Evolutionary conservation across 768 basidiomycete genomes (phyloP).

Genomic region (Tricholoma bakamatsutake): DNA sequence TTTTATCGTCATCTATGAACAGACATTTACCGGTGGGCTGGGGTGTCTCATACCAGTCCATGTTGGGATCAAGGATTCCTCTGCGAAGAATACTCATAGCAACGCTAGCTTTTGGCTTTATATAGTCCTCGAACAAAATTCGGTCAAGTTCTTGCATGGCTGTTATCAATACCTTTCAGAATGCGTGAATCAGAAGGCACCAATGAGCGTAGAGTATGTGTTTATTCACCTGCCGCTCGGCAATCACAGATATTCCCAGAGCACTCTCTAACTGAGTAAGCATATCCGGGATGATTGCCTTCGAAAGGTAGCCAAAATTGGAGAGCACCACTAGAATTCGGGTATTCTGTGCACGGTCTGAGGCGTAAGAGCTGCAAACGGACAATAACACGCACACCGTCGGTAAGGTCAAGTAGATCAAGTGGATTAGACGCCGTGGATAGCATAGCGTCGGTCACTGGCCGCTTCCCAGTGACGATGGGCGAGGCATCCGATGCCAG

Average conservation of each 20-base stretch:
- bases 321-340: constrained; percentile 85
- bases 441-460: constrained; percentile 23
- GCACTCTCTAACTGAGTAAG: constrained; percentile 73
- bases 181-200: constrained; percentile 6
- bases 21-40: constrained; percentile 68
- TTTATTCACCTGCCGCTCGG: constrained; percentile 62
- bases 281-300: constrained; percentile 69
- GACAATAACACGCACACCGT: constrained; percentile 43
- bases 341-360: constrained; percentile 55
- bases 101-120: constrained; percentile 72
- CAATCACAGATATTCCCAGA: constrained; percentile 63
- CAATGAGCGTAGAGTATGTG: neutral
- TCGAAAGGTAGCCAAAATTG: constrained; percentile 76
- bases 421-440: constrained; percentile 41
- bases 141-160: constrained; percentile 83
- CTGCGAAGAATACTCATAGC: constrained; percentile 63
- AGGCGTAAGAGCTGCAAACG: neutral
- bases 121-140: constrained; percentile 83
- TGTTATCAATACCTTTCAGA: constrained; percentile 57
- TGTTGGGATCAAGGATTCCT: constrained; percentile 72
- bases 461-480: constrained; percentile 33
- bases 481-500: constrained; percentile 70
- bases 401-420: constrained; percentile 54
- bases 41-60: constrained; percentile 94
- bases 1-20: neutral